Conservation (phyloP, 169 alveolate genomes). For the Cryptosporidium viatorum region DNA sequence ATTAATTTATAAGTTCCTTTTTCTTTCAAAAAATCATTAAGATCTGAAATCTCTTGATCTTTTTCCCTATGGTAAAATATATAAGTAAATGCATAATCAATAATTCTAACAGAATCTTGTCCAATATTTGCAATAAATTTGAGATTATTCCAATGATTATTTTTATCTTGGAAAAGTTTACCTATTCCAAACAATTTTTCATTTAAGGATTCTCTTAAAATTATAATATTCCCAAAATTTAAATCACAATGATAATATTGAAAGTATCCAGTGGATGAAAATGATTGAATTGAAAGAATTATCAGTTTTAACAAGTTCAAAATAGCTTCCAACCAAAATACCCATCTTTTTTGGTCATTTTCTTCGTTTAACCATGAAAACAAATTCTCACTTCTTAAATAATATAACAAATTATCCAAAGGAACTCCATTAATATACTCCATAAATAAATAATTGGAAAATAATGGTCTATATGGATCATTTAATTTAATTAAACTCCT, state of each 20-base stretch:
- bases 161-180: constrained; percentile 5
- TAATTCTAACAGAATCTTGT: constrained; percentile 26
- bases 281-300: constrained; percentile 35
- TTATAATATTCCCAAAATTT: constrained; percentile 51
- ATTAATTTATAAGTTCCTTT: constrained; percentile 3
- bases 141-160: constrained; percentile 28
- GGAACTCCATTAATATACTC: constrained; percentile 44
- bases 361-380: constrained; percentile 21
- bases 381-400: constrained; percentile 40
- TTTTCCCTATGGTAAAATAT: constrained; percentile 27
- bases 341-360: constrained; percentile 14
- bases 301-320: constrained; percentile 3
- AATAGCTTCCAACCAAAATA: constrained; percentile 30
- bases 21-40: neutral
- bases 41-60: constrained; percentile 7
- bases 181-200: neutral
- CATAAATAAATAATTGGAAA: constrained; percentile 56
- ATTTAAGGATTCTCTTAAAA: neutral
- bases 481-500: neutral
- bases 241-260: constrained; percentile 61
- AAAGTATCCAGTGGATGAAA: constrained; percentile 45
- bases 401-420: constrained; percentile 21
- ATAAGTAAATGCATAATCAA: constrained; percentile 55
- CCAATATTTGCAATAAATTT: constrained; percentile 1
- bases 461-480: constrained; percentile 46